Percentiles rank a stretch among this genome's conserved stretches.
These are phyloP conservation scores for Globisporangium emineosum DNA, from an alignment of 352 stramenopile genomes.

Conservation along the genomic window DNA sequence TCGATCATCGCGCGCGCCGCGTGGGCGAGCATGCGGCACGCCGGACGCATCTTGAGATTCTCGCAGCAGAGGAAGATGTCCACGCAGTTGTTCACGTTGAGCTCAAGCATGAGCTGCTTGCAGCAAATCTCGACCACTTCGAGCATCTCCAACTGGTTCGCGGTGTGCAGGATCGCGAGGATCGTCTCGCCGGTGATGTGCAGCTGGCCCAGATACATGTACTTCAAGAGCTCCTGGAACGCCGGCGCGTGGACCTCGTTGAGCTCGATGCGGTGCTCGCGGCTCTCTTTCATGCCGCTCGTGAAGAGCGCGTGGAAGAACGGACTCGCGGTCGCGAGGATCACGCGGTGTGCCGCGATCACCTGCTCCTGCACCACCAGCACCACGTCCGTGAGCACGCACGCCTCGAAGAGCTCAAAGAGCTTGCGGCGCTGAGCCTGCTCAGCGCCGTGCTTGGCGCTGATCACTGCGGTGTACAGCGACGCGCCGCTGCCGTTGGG, in stretches of 20 bases:
- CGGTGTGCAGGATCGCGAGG: constrained; percentile 53
- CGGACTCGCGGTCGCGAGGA: constrained; percentile 56
- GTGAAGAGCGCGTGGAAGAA: constrained; percentile 81
- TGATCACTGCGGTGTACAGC: constrained; percentile 13
- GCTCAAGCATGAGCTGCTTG: constrained; percentile 68
- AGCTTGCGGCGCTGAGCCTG: constrained; percentile 43
- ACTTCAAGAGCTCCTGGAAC: constrained; percentile 51
- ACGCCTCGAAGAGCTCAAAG: constrained; percentile 38
- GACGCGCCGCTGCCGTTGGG: constrained; percentile 2
- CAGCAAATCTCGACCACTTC: constrained; percentile 73
- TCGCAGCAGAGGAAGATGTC: constrained; percentile 74
- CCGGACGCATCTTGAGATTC: constrained; percentile 41
- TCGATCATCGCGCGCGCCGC: constrained; percentile 61
- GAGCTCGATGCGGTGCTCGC: constrained; percentile 40
- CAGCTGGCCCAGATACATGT: constrained; percentile 72
- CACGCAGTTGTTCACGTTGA: constrained; percentile 62
- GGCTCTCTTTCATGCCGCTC: constrained; percentile 65
- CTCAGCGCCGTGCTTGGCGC: constrained; percentile 14
- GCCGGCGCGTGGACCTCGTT: constrained; percentile 41
- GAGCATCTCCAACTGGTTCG: constrained; percentile 67
- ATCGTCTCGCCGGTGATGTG: constrained; percentile 53
- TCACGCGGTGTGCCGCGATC: constrained; percentile 56
- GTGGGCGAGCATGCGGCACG: constrained; percentile 50
- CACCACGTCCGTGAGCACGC: constrained; percentile 61
- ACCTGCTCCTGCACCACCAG: constrained; percentile 46